These are phyloP conservation scores for Cardamine chenopodiifolia DNA, from an alignment of 345 rosid genomes.

Conservation along the genomic window DNA sequence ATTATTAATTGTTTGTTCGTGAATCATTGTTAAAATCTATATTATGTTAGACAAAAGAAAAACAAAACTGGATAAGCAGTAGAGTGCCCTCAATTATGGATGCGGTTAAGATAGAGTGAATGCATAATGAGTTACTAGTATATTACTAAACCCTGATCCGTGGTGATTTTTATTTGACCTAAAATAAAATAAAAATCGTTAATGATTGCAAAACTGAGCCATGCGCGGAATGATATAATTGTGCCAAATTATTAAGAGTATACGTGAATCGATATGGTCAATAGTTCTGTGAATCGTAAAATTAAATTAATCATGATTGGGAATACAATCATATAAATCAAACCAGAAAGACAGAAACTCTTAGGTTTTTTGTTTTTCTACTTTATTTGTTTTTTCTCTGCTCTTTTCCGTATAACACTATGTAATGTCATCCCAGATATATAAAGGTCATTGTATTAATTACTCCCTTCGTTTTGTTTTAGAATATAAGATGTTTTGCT, in stretches of 20 bases:
- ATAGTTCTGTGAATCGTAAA: constrained; percentile 41
- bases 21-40: background rate
- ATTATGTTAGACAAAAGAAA: background rate
- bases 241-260: constrained; percentile 27
- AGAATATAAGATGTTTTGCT: no score
- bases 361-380: background rate
- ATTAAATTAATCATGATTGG: constrained; percentile 40
- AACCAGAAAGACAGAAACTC: constrained; percentile 11
- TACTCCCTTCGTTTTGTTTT: no score
- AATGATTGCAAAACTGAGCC: constrained; percentile 38
- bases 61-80: constrained; percentile 2
- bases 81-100: constrained; percentile 22
- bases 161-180: constrained; percentile 13
- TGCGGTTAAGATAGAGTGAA: constrained; percentile 4
- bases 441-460: background rate
- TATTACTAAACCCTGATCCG: constrained; percentile 12
- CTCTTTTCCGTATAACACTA: constrained; percentile 33
- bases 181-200: constrained; percentile 1
- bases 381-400: background rate
- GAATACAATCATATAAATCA: constrained; percentile 36
- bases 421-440: constrained; percentile 16
- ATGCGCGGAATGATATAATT: constrained; percentile 41
- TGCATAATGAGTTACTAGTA: background rate
- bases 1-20: background rate
- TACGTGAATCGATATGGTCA: constrained; percentile 35